Evolutionary conservation across 306 rosid species (phyloP), one percentile per base, ranked within the genome.

Genomic region (Dalbergia cochinchinensis): DNA sequence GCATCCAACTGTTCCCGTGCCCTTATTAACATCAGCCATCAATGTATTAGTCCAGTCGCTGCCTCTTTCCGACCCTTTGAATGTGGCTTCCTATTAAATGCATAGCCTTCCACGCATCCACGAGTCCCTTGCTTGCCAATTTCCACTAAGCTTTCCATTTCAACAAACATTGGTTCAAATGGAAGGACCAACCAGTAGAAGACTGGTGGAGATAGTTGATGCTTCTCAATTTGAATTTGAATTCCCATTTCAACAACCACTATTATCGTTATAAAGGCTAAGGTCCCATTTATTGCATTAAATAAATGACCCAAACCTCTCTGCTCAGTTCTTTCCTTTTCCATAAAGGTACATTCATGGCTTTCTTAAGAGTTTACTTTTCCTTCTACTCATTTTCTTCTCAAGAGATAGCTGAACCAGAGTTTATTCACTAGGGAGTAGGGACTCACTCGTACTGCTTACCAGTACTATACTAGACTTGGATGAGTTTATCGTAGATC

Each of bases 1-100:
- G 78, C 84, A 53, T 87, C 87, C 90, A 86, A 86, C 93, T 65
- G 91, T 51, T 62, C 78, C 70, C 84, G 83, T 85, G 85, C 84
- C 71, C 83, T 19, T 48, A 79, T 79, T 85, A 83, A 80, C 78
- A 67, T 51, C 85, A 59, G 19, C 83, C 78, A 80, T 90, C 80
- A 90, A 90, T 90, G 81, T 59, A 50, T 76, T 42, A 79, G 74
- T 48, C 76, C 81, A 60, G 26, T 86, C 84, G 54, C 78, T 22
- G 3, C 75, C 71, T 5, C 57, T 68, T 35, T 61, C 48, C 35
- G 42, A 50, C 2, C 53, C 14, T 16, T 18, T 74, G 57, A 69
- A 66, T 22, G 61, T 80, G 65, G 62, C 73, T 65, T 68, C 68
- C 41, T 65, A 85, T 80, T 86, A 22, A 82, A 82, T 88, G 89